A percentile compares a stretch with the other conserved stretches of the same genome.
These are phyloP conservation scores for Calonectria pseudoreteaudii DNA, from an alignment of 2,329 filamentous ascomycete genomes.

Conservation along the genomic window DNA sequence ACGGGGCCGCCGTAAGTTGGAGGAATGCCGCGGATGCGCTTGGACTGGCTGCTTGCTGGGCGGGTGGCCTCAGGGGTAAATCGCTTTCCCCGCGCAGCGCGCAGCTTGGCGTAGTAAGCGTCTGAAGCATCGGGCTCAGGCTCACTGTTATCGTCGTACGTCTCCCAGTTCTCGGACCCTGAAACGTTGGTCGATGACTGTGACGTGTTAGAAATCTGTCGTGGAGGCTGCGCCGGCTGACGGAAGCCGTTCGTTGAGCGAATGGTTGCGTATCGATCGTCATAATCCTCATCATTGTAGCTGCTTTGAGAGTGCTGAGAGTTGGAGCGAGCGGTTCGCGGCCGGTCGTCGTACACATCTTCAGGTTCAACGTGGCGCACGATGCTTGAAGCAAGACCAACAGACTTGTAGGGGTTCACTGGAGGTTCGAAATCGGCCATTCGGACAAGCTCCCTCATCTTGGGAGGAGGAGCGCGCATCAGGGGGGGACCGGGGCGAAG, in stretches of 20 bases:
- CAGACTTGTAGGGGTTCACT: constrained; percentile 59
- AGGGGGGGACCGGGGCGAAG: constrained; percentile 65
- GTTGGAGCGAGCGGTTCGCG: constrained; percentile 51
- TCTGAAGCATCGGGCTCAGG: constrained; percentile 81
- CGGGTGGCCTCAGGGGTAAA: constrained; percentile 63
- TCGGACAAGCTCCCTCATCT: constrained; percentile 84
- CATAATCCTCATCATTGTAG: constrained; percentile 56
- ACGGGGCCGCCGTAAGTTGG: constrained; percentile 60
- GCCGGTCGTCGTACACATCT: constrained; percentile 83
- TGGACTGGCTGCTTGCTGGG: constrained; percentile 58
- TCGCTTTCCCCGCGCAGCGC: constrained; percentile 75
- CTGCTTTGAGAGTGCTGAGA: constrained; percentile 50
- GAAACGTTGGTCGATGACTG: constrained; percentile 81
- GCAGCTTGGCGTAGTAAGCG: constrained; percentile 82
- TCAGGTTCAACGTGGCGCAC: constrained; percentile 77
- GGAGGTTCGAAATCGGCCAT: constrained; percentile 65
- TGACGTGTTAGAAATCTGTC: constrained; percentile 76
- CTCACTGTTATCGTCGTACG: constrained; percentile 87
- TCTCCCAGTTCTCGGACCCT: constrained; percentile 97
- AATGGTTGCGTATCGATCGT: constrained; percentile 56
- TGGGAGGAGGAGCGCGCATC: constrained; percentile 81
- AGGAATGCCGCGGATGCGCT: constrained; percentile 67
- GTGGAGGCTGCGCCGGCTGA: constrained; percentile 56
- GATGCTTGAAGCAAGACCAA: constrained; percentile 65
- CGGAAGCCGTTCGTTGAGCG: constrained; percentile 53